Evolutionary conservation across 768 basidiomycete species (phyloP), one percentile per base, ranked within the genome.

Genomic region (Rhodotorula kratochvilovae): DNA sequence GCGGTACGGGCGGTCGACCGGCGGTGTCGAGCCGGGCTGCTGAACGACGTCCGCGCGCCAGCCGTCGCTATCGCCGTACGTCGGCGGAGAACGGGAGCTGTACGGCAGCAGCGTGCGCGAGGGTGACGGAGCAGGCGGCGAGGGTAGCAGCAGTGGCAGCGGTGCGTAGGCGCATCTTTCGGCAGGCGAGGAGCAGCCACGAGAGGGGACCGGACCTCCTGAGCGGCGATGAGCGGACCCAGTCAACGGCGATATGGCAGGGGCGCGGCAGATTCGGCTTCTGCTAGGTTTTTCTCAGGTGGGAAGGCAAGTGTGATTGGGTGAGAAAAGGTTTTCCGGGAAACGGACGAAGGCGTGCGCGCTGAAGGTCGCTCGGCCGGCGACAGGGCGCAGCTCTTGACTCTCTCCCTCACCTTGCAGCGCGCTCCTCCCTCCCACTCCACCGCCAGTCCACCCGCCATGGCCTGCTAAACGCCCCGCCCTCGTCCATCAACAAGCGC

Each of bases 1-100:
- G 29, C 87, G 83, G 66, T 85, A 84, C 8, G 91, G 91, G 27
- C 83, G 83, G 54, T 63, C 71, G 21, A n/a, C n/a, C 0, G 74
- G 74, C 5, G 57, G 12, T 0, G 54, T 29, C 7, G 71, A 67
- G 43, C 56, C 74, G 29, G 74, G 74, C 55, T 75, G 74, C 57
- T 75, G 74, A 48, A 51, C 27, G 61, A 27, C 8, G 33, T 1
- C 13, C 33, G 10, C 6, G 33, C 15, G 33, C 1, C 10, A 2
- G 54, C 21, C 33, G 54, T 25, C 23, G 23, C 25, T 50, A 50
- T 33, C 31, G 53, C 31, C 31, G 17, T 1, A 2, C 7, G 51
- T 2, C 4, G 15, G 15, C 53, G 10, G 42, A 0, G 23, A 48
- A 55, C 23, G 60, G 63, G 66, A 61, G 39, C 36, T 65, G 54